Evolutionary conservation across 2,329 filamentous ascomycete genomes (phyloP), one percentile per base, ranked within the genome.

Genomic region (Geosmithia putterillii): DNA sequence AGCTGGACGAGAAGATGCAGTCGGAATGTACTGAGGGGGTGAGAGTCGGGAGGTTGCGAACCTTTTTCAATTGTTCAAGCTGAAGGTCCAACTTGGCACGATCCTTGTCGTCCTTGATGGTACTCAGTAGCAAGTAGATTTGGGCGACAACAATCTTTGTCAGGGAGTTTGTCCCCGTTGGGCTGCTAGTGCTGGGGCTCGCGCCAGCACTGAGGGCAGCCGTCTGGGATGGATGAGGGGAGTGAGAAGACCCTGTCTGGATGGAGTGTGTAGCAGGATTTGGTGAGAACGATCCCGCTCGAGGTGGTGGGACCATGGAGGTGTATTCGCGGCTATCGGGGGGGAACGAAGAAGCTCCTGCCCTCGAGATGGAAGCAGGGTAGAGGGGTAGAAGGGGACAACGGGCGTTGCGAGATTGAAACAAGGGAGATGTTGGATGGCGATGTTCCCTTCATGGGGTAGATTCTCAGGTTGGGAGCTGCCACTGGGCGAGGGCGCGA

Each of bases 81-180:
- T 95, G 89, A 52, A 81, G 73, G 63, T 94, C 87, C 83, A 86
- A 95, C 85, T 94, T 95, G 57, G 78, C 77, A 58, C 82, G 79
- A 59, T 79, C 88, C 67, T 88, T 88, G 62, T 94, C 90, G 69
- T 95, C 88, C 63, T 92, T 95, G 59, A 96, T 83, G 28, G 87
- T 88, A 67, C 89, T 92, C 51, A 98, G 75, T 45, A 98, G 77
- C 50, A 98, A 80, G 67, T 92, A 94, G 52, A 96, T 81, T 70
- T 98, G 92, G 51, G 92, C 88, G 57, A 95, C 82, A 55, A 92
- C 88, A 62, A 98, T 92, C 67, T 94, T 95, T 48, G 84, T 84
- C 54, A 96, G 73, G 58, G 81, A 82, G 58, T 65, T 77, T 51
- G 67, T 70, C 62, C 73, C 73, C 56, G 73, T 79, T 58, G 74